Evolutionary conservation across 2,329 filamentous ascomycete species (phyloP), one percentile per base, ranked within the genome.

Genomic region (Nigrospora oryzae): DNA sequence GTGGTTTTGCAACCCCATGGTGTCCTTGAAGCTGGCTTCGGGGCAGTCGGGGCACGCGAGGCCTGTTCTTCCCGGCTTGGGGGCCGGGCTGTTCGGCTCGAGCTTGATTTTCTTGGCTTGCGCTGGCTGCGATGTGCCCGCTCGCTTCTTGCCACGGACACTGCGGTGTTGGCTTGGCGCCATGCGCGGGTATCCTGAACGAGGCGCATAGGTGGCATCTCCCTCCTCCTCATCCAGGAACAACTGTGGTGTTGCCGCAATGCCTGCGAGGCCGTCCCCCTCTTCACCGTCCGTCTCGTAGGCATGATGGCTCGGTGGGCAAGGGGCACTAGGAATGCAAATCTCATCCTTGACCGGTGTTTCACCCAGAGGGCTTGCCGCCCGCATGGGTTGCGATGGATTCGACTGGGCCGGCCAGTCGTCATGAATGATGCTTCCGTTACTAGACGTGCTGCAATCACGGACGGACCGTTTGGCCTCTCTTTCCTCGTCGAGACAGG

Each of bases 1-100:
- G 56, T 81, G 75, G 41, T 64, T 69, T 39, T 74, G 64, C 2
- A 79, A 68, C 4, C 63, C 53, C 7, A 54, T 54, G 19, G 63
- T 56, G 48, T 76, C 72, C 30, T 69, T 66, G 59, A 77, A 79
- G n/a, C 54, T 49, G 16, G 56, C 51, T 1, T 57, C 56, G 6
- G 55, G 44, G 51, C 69, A 72, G 16, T 68, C 57, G 2, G 48
- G 46, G 53, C 70, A 74, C 19, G 51, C 33, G 37, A 58, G 57
- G 39, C 44, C 53, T n/a, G 56, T 50, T 36, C 53, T 57, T 19
- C 8, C 28, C 11, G 54, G 46, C 36, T 56, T 60, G 38, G 37
- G 40, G 10, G 41, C 38, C 23, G 53, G 16, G 8, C 49, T 45
- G 36, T 43, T 45, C 11, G 46, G 44, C 16, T 54, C 49, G n/a